Percentiles rank a stretch among this genome's conserved stretches.
These are phyloP conservation scores for Solanum megistacrolobum DNA, from an alignment of 257 asterid species.

Conservation along the genomic window DNA sequence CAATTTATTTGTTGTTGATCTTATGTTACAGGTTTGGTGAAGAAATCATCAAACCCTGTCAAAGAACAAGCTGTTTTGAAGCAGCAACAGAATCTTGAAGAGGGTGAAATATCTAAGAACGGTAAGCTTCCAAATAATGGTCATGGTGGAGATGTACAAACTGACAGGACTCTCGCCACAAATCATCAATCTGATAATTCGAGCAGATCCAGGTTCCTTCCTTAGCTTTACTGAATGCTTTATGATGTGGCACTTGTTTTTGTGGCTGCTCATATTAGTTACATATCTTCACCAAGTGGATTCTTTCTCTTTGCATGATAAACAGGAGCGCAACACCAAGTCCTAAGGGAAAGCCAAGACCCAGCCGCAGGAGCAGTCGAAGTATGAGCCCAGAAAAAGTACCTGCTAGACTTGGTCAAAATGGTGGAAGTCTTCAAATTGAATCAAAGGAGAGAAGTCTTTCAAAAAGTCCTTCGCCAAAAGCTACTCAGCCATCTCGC, in stretches of 20 bases:
- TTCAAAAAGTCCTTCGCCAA: constrained; percentile 35
- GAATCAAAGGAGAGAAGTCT: constrained; percentile 23
- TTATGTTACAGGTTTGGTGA: constrained; percentile 3
- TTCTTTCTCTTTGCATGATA: constrained; percentile 1
- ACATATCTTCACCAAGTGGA: background rate
- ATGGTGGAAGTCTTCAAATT: constrained; percentile 11
- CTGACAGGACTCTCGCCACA: constrained; percentile 16
- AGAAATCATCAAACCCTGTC: constrained; percentile 18
- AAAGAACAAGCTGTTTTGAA: constrained; percentile 15
- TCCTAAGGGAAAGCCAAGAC: constrained; percentile 29
- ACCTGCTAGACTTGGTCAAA: constrained; percentile 17
- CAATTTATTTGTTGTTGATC: background rate
- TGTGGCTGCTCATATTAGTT: background rate
- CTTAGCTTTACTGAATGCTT: background rate
- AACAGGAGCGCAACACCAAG: constrained; percentile 46
- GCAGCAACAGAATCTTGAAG: constrained; percentile 43
- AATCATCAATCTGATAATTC: constrained; percentile 20
- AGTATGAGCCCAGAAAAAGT: constrained; percentile 37
- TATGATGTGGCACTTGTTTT: background rate
- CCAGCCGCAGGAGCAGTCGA: constrained; percentile 20
- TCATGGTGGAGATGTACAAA: constrained; percentile 17
- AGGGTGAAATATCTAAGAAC: constrained; percentile 50
- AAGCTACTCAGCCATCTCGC: constrained; percentile 14
- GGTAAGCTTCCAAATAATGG: constrained; percentile 34
- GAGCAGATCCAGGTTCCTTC: constrained; percentile 53